Conservation (phyloP, 2,329 filamentous ascomycete genomes). For the Paramyrothecium sp. region DNA sequence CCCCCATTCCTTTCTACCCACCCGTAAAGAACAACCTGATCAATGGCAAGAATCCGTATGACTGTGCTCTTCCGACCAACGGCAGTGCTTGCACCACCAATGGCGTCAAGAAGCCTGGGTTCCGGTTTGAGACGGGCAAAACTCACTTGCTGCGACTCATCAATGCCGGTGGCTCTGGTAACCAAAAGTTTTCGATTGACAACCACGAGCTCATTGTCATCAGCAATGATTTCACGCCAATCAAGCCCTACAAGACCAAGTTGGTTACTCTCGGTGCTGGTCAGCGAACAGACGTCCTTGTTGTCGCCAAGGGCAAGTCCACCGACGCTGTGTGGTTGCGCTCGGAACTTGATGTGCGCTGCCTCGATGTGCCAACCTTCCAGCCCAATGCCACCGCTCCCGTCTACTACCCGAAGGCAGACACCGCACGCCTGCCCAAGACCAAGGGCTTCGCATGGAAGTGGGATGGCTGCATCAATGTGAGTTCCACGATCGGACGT, state of each 20-base stretch:
- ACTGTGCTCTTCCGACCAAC: background rate
- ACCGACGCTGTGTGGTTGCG: background rate
- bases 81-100: background rate
- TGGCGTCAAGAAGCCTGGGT: background rate
- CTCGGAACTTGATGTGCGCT: background rate
- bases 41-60: background rate
- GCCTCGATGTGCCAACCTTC: background rate
- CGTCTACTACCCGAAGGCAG: background rate
- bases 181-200: conserved; percentile 46
- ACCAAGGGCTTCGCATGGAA: background rate
- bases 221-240: background rate
- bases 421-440: background rate
- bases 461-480: background rate
- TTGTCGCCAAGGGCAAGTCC: background rate
- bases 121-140: conserved; percentile 39
- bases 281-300: background rate
- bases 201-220: conserved; percentile 26
- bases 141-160: conserved; percentile 54
- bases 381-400: background rate
- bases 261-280: background rate
- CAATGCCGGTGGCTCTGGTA: conserved; percentile 51
- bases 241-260: background rate
- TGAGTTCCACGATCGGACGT: background rate
- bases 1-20: background rate
- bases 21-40: background rate